A percentile compares a stretch with the other conserved stretches of the same genome.
These are phyloP conservation scores for Carex myosuroides DNA, from an alignment of 176 grass and related monocot species.

Conservation along the genomic window DNA sequence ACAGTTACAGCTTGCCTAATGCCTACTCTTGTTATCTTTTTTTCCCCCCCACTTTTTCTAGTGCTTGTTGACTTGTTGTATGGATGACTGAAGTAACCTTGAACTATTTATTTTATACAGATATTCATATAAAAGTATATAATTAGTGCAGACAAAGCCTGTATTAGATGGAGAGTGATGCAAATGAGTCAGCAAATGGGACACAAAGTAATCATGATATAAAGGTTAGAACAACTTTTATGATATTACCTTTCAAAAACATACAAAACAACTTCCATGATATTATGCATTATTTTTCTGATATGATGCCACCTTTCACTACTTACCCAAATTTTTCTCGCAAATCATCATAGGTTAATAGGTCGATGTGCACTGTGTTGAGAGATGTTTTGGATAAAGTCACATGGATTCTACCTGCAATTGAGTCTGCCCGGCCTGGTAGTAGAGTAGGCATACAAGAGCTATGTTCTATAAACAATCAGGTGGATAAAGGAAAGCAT, in stretches of 20 bases:
- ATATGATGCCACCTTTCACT: neutral
- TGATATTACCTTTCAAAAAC: neutral
- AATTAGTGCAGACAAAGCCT: neutral
- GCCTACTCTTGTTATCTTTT: too few relatives aligned
- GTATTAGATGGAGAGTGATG: neutral
- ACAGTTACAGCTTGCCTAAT: neutral
- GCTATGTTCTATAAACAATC: constrained; percentile 72
- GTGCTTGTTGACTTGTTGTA: neutral
- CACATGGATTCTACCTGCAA: constrained; percentile 67
- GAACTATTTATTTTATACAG: neutral
- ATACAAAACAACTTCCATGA: neutral
- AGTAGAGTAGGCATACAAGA: constrained; percentile 70
- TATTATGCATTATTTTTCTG: neutral
- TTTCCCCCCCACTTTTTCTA: neutral
- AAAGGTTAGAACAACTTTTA: constrained; percentile 9
- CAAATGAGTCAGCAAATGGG: constrained; percentile 5
- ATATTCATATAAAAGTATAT: neutral
- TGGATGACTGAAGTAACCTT: neutral
- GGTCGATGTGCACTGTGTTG: constrained; percentile 53
- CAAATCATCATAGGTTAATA: constrained; percentile 53
- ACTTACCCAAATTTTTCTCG: neutral
- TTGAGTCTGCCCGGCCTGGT: constrained; percentile 82
- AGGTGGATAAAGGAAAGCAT: constrained; percentile 66
- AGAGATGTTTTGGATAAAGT: constrained; percentile 72
- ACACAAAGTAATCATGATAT: neutral